Percentiles rank a stretch among this genome's conserved stretches.
phyloP scores from a whole-genome alignment of 1,284 basidiomycete species.

The Melampsora americana region DNA sequence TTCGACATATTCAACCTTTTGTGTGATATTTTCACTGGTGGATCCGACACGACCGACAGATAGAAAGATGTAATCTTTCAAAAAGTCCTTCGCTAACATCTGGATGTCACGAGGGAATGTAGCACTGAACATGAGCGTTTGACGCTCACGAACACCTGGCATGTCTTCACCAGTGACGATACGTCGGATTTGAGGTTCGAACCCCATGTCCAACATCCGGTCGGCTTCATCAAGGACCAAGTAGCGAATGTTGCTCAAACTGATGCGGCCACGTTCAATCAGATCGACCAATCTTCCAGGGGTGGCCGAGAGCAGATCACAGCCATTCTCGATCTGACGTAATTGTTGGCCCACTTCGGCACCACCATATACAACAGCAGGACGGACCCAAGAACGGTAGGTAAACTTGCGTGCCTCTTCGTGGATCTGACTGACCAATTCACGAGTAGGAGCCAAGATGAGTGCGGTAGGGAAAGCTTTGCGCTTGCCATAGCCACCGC shows the following conservation, averaged over 20 bases:
- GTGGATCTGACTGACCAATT: slow-evolving; percentile 98
- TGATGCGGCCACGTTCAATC: slow-evolving; percentile 96
- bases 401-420: slow-evolving; percentile 99
- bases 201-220: slow-evolving; percentile 99
- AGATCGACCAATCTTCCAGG: slow-evolving; percentile 97
- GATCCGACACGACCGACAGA: slow-evolving; percentile 97
- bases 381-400: slow-evolving; percentile 98
- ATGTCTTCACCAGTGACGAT: slow-evolving; percentile 99
- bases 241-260: slow-evolving; percentile 92
- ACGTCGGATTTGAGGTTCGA: slow-evolving; percentile 97
- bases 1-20: slow-evolving; percentile 96
- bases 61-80: slow-evolving; percentile 82
- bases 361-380: slow-evolving; percentile 98
- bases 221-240: slow-evolving; percentile 99
- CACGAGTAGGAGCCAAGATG: slow-evolving; percentile 94
- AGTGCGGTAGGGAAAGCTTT: slow-evolving; percentile 95
- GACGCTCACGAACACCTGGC: slow-evolving; percentile 84
- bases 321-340: slow-evolving; percentile 89
- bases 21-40: slow-evolving; percentile 98
- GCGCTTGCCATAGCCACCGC: slow-evolving; percentile 62
- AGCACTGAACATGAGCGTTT: slow-evolving; percentile 99
- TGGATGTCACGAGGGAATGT: slow-evolving; percentile 99
- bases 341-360: slow-evolving; percentile 96
- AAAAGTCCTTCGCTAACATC: slow-evolving; percentile 50
- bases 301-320: slow-evolving; percentile 95